Percentiles rank a stretch among this genome's conserved stretches.
Evolutionary conservation across 495 filamentous ascomycete species (phyloP).

Genomic region (Letharia lupina): DNA sequence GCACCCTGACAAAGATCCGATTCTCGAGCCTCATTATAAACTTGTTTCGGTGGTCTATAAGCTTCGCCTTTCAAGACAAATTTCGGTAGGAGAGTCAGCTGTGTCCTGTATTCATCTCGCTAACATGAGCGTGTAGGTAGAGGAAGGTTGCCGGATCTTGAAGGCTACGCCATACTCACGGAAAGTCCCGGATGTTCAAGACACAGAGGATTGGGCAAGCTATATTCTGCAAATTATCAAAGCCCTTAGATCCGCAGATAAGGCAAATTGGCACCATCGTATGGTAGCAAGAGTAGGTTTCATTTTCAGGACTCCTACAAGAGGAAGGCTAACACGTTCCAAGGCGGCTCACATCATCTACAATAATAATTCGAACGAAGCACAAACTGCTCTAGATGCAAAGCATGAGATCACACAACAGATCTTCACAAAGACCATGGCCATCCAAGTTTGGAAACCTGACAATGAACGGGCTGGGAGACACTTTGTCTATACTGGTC

Average conservation of each 20-base stretch:
- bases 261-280: slow-evolving; percentile 94
- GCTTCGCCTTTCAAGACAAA: slow-evolving; percentile 44
- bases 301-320: background rate
- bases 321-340: slow-evolving; percentile 19
- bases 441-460: slow-evolving; percentile 91
- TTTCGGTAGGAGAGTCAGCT: slow-evolving; percentile 31
- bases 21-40: slow-evolving; percentile 95
- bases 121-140: slow-evolving; percentile 29
- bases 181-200: slow-evolving; percentile 41
- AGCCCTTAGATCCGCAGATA: slow-evolving; percentile 74
- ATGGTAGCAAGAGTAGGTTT: slow-evolving; percentile 61
- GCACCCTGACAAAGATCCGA: slow-evolving; percentile 54
- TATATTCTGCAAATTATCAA: slow-evolving; percentile 67
- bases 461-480: slow-evolving; percentile 84
- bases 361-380: slow-evolving; percentile 40
- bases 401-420: slow-evolving; percentile 71
- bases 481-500: slow-evolving; percentile 88
- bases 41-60: slow-evolving; percentile 82
- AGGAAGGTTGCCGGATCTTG: slow-evolving; percentile 47
- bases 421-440: slow-evolving; percentile 92
- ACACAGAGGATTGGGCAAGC: slow-evolving; percentile 59
- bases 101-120: background rate
- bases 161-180: slow-evolving; percentile 47
- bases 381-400: slow-evolving; percentile 49
- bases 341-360: slow-evolving; percentile 67